phyloP scores from a whole-genome alignment of 208 protist genomes.

The Crithidia fasciculata region DNA sequence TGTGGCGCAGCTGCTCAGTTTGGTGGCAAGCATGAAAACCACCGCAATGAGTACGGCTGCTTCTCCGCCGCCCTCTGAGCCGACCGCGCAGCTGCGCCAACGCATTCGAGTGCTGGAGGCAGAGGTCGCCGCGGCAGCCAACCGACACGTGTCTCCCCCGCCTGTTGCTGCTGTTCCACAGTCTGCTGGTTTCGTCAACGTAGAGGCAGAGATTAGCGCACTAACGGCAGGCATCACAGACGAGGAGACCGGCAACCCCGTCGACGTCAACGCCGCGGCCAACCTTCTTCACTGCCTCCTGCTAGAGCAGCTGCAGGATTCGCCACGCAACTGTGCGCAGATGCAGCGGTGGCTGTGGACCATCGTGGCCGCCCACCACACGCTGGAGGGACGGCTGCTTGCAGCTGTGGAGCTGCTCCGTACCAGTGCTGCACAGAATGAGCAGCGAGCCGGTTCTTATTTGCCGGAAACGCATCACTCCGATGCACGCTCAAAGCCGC shows the following conservation, averaged over 20 bases:
- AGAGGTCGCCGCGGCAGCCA: conserved; percentile 10
- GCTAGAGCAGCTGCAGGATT: conserved; percentile 53
- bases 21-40: conserved; percentile 14
- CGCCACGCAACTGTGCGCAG: conserved; percentile 40
- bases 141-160: no score
- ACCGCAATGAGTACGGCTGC: conserved; percentile 1
- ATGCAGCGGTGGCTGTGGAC: conserved; percentile 77
- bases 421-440: background rate
- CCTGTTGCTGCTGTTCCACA: no score
- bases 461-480: background rate
- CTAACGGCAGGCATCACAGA: conserved; percentile 59
- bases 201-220: conserved; percentile 32
- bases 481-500: background rate
- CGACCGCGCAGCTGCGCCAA: background rate
- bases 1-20: conserved; percentile 35
- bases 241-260: conserved; percentile 47
- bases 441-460: no score
- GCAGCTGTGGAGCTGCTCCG: conserved; percentile 46
- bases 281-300: conserved; percentile 70
- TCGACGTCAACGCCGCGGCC: conserved; percentile 58
- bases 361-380: conserved; percentile 69
- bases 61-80: background rate
- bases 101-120: conserved; percentile 18
- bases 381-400: conserved; percentile 69
- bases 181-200: no score